Conservation (phyloP, 2,329 filamentous ascomycete genomes). For the Ceratocystis cubensis region DNA sequence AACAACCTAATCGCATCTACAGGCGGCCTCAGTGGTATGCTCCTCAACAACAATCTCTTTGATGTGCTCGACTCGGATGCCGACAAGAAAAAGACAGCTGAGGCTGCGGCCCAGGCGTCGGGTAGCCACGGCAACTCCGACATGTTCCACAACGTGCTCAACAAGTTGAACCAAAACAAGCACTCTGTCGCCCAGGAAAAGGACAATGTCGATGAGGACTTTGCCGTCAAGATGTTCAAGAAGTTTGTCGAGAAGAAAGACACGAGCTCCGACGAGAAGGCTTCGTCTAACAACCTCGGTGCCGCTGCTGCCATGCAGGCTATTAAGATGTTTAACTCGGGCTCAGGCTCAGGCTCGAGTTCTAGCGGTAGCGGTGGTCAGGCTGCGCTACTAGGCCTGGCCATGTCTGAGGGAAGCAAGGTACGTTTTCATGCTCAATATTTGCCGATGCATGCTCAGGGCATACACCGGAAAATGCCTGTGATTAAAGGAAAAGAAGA, state of each 20-base stretch:
- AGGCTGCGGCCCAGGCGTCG: constrained; percentile 36
- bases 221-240: constrained; percentile 64
- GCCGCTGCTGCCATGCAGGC: constrained; percentile 69
- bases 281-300: constrained; percentile 46
- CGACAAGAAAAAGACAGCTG: constrained; percentile 37
- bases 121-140: constrained; percentile 36
- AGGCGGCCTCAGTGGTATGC: constrained; percentile 20
- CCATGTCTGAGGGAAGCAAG: constrained; percentile 79
- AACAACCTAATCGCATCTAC: background rate
- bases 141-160: constrained; percentile 39
- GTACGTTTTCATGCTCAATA: constrained; percentile 30
- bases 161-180: constrained; percentile 39
- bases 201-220: constrained; percentile 38
- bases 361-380: constrained; percentile 32
- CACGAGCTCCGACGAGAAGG: constrained; percentile 34
- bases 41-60: constrained; percentile 22
- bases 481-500: background rate
- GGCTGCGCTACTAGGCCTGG: constrained; percentile 70
- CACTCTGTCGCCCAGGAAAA: constrained; percentile 35
- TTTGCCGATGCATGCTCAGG: no score
- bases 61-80: constrained; percentile 32
- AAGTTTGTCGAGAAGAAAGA: constrained; percentile 51
- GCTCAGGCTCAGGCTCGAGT: constrained; percentile 29
- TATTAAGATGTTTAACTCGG: constrained; percentile 61
- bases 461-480: no score